Evolutionary conservation across 169 alveolate species (phyloP).

Genomic region (Eimeria maxima): DNA sequence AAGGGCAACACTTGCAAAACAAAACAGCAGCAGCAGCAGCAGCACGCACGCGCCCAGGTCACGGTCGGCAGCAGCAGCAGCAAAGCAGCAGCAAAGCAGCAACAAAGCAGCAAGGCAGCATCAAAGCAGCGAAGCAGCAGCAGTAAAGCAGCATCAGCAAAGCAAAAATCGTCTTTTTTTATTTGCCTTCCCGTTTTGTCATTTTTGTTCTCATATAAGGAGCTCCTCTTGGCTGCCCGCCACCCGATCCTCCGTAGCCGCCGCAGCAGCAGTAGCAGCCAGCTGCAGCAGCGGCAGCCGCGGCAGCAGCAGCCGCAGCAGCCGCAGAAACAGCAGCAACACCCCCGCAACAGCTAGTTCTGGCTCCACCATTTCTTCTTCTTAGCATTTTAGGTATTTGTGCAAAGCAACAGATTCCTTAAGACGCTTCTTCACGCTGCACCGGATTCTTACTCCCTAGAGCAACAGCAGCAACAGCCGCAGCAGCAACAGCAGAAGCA

Average conservation of each 20-base stretch:
- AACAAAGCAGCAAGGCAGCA: background rate
- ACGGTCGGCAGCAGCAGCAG: constrained; percentile 48
- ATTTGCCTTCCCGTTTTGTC: background rate
- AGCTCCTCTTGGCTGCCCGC: background rate
- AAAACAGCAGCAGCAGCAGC: background rate
- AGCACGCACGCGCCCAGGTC: background rate
- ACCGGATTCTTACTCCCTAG: background rate
- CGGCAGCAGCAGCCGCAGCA: background rate
- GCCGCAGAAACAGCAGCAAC: background rate
- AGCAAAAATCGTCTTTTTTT: background rate
- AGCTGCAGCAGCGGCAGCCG: no score
- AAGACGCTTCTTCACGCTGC: background rate
- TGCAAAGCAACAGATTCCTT: no score
- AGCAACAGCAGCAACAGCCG: background rate
- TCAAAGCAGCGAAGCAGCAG: background rate
- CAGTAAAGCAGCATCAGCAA: background rate
- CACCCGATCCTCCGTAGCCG: background rate
- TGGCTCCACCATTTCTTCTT: no score
- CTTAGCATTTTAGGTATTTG: no score
- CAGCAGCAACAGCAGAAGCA: background rate
- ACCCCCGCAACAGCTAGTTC: background rate
- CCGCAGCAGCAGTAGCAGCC: background rate
- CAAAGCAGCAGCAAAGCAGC: constrained; percentile 1
- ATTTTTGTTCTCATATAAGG: background rate
- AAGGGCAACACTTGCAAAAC: background rate